phyloP scores from a whole-genome alignment of 2,329 filamentous ascomycete species.

The Aspergillus quadrilineatus region DNA sequence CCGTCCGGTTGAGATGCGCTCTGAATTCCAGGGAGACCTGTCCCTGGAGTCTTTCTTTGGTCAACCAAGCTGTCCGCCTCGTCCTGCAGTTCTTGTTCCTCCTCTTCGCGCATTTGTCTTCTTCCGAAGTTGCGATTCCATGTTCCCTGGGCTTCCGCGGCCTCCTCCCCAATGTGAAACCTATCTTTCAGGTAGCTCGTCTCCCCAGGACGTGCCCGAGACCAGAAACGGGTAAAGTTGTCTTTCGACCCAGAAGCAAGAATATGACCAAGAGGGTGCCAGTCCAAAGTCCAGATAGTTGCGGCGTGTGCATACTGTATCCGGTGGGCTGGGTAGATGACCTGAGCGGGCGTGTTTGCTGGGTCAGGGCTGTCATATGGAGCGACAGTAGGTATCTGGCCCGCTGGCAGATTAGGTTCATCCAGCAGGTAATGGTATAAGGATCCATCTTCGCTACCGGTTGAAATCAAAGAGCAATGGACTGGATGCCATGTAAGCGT shows the following conservation, averaged over 20 bases:
- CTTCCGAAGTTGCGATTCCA: conserved; percentile 80
- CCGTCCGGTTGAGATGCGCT: conserved; percentile 54
- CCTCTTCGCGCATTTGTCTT: conserved; percentile 80
- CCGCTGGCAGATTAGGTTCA: conserved; percentile 81
- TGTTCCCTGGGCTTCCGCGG: conserved; percentile 91
- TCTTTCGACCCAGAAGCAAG: conserved; percentile 95
- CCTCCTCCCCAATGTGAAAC: conserved; percentile 92
- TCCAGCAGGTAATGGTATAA: conserved; percentile 94
- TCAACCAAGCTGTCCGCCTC: conserved; percentile 91
- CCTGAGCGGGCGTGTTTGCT: conserved; percentile 74
- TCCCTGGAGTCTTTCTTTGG: conserved; percentile 72
- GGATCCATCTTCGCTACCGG: conserved; percentile 84
- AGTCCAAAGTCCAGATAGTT: conserved; percentile 96
- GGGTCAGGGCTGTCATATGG: conserved; percentile 85
- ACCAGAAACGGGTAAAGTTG: conserved; percentile 95
- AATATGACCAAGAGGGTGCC: conserved; percentile 95
- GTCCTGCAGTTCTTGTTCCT: conserved; percentile 90
- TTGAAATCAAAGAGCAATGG: conserved; percentile 83
- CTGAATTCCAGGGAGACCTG: conserved; percentile 52
- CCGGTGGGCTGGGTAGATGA: conserved; percentile 88
- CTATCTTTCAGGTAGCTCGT: conserved; percentile 81
- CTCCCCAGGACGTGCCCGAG: conserved; percentile 83
- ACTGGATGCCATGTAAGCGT: conserved; percentile 92
- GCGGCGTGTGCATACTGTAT: conserved; percentile 87
- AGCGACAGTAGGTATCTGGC: conserved; percentile 68